phyloP scores from a whole-genome alignment of 1,284 basidiomycete genomes.

The Wallemia hederae region DNA sequence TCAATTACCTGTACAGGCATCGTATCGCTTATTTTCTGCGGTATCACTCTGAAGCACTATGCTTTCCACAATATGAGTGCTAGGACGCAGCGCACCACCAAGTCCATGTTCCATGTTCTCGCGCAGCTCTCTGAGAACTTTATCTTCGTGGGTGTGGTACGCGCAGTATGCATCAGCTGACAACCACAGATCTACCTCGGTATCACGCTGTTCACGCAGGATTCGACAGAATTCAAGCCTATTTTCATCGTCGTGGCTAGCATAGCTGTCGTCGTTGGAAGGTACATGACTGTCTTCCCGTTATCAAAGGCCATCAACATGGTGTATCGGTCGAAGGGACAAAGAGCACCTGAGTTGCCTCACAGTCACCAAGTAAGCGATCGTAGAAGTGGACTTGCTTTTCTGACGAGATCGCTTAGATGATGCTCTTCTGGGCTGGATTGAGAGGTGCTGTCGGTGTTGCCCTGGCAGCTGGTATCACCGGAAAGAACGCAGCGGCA shows the following conservation, averaged over 20 bases:
- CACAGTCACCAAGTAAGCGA: constrained; percentile 73
- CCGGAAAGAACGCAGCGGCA: constrained; percentile 64
- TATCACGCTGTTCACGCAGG: constrained; percentile 71
- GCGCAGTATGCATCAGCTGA: neutral
- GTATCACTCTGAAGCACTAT: constrained; percentile 96
- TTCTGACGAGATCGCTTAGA: neutral
- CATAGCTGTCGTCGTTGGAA: constrained; percentile 69
- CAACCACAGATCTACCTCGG: constrained; percentile 55
- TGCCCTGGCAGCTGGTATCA: constrained; percentile 80
- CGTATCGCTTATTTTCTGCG: constrained; percentile 90
- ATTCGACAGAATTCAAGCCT: constrained; percentile 72
- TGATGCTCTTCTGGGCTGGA: constrained; percentile 90
- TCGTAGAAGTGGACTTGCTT: neutral
- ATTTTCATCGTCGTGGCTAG: constrained; percentile 74
- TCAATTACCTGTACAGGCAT: too few species aligned
- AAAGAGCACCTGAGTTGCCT: constrained; percentile 57
- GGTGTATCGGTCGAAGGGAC: constrained; percentile 50
- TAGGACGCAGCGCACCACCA: constrained; percentile 75
- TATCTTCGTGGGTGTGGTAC: constrained; percentile 34
- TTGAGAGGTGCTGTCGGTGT: constrained; percentile 88
- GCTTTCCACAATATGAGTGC: constrained; percentile 97
- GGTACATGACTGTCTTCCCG: constrained; percentile 88
- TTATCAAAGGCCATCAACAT: constrained; percentile 87
- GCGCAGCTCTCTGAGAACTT: constrained; percentile 94
- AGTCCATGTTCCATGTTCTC: constrained; percentile 74